A percentile compares a stretch with the other conserved stretches of the same genome.
Conservation (phyloP, 2,329 filamentous ascomycete genomes). For the Huntiella decipiens region DNA sequence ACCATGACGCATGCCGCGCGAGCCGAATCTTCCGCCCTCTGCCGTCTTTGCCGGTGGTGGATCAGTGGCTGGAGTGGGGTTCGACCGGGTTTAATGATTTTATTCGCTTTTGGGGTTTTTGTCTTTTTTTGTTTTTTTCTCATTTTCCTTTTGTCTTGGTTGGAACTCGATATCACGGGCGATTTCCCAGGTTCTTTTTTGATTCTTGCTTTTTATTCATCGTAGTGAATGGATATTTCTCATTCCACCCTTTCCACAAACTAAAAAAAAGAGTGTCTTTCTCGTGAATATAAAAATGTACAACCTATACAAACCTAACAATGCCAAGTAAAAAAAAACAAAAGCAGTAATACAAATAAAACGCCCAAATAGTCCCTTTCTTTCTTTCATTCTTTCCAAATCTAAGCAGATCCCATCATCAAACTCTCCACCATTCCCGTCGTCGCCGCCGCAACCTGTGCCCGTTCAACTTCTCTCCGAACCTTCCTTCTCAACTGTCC, state of each 20-base stretch:
- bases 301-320: background rate
- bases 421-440: slow-evolving; percentile 69
- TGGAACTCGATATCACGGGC: background rate
- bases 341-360: background rate
- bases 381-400: background rate
- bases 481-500: slow-evolving; percentile 52
- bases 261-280: background rate
- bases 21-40: no score
- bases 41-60: no score
- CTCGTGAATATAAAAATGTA: background rate
- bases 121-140: background rate
- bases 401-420: slow-evolving; percentile 25
- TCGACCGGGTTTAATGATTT: background rate
- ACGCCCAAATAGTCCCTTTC: background rate
- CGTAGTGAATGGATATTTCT: background rate
- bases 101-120: background rate
- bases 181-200: background rate
- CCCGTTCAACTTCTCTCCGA: slow-evolving; percentile 58
- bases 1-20: no score
- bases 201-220: background rate
- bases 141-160: background rate
- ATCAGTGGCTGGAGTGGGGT: background rate
- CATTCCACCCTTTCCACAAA: background rate
- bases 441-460: slow-evolving; percentile 64
- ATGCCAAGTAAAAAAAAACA: background rate